A percentile compares a stretch with the other conserved stretches of the same genome.
phyloP scores from a whole-genome alignment of 805 yeast genomes.

The Zygosaccharomyces gambellarensis region DNA sequence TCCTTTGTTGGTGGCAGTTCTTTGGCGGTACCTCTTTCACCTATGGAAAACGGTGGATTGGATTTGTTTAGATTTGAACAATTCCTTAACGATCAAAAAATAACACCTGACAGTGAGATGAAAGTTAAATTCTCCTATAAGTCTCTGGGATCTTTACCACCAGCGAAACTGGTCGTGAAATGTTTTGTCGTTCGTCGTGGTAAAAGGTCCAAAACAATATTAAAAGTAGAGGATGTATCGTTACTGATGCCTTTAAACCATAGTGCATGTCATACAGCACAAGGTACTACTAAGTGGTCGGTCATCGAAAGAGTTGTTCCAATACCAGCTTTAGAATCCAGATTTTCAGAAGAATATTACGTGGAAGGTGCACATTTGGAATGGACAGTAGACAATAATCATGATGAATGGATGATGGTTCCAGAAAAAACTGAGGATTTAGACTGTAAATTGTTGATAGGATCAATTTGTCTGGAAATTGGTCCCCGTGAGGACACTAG shows the following conservation, averaged over 20 bases:
- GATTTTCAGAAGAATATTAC: slow-evolving; percentile 15
- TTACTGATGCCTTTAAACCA: slow-evolving; percentile 31
- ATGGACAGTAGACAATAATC: slow-evolving; percentile 14
- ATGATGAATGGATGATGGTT: slow-evolving; percentile 26
- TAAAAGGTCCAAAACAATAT: slow-evolving; percentile 26
- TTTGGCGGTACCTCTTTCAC: slow-evolving; percentile 28
- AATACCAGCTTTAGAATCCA: slow-evolving; percentile 18
- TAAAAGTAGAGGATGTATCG: slow-evolving; percentile 31
- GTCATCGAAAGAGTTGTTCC: slow-evolving; percentile 16
- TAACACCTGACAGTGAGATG: slow-evolving; percentile 20
- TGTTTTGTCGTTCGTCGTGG: slow-evolving; percentile 36
- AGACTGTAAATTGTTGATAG: slow-evolving; percentile 1
- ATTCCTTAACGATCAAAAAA: slow-evolving; percentile 17
- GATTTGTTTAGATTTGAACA: slow-evolving; percentile 32
- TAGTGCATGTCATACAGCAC: slow-evolving; percentile 19
- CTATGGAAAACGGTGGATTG: slow-evolving; percentile 17
- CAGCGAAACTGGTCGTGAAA: slow-evolving; percentile 31
- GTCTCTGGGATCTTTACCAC: slow-evolving; percentile 18
- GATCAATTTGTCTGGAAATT: slow-evolving; percentile 4
- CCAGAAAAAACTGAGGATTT: slow-evolving; percentile 15
- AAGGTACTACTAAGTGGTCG: slow-evolving; percentile 4
- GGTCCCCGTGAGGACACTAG: background rate
- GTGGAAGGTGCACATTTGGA: slow-evolving; percentile 18
- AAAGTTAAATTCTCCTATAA: slow-evolving; percentile 23
- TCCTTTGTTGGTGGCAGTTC: slow-evolving; percentile 37